phyloP scores from a whole-genome alignment of 768 basidiomycete species.

The Panaeolus cyanescens region DNA sequence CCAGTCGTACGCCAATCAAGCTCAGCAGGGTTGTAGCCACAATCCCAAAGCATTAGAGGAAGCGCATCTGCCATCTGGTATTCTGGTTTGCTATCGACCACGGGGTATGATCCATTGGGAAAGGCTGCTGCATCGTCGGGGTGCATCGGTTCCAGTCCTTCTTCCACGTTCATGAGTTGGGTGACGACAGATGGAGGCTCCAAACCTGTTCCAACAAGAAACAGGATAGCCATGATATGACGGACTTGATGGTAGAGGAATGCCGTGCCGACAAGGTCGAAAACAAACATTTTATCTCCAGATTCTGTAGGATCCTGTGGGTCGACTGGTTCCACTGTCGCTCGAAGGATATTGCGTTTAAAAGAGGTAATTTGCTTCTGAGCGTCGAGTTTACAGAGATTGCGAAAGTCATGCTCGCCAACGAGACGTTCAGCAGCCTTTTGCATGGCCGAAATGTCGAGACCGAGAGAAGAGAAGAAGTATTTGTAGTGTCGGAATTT shows the following conservation, averaged over 20 bases:
- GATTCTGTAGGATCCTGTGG: slow-evolving; percentile 19
- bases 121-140: slow-evolving; percentile 26
- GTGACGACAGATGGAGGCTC: slow-evolving; percentile 73
- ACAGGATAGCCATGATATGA: slow-evolving; percentile 90
- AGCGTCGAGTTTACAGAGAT: slow-evolving; percentile 92
- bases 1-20: slow-evolving; percentile 73
- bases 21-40: slow-evolving; percentile 66
- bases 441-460: slow-evolving; percentile 78
- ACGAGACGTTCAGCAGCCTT: slow-evolving; percentile 69
- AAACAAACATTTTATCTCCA: slow-evolving; percentile 52
- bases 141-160: slow-evolving; percentile 36
- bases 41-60: slow-evolving; percentile 91
- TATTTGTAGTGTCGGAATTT: slow-evolving; percentile 94
- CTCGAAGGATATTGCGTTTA: slow-evolving; percentile 63
- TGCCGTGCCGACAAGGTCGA: slow-evolving; percentile 85
- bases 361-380: slow-evolving; percentile 89
- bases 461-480: slow-evolving; percentile 74
- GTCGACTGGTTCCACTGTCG: slow-evolving; percentile 57
- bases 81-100: slow-evolving; percentile 75
- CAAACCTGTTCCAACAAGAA: slow-evolving; percentile 82
- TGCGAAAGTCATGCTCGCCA: slow-evolving; percentile 94
- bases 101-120: slow-evolving; percentile 25
- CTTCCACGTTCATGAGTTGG: slow-evolving; percentile 71
- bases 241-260: slow-evolving; percentile 97
- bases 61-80: slow-evolving; percentile 95